Evolutionary conservation across 495 filamentous ascomycete genomes (phyloP), one percentile per base, ranked within the genome.

Genomic region (Hapsidospora chrysogenum): DNA sequence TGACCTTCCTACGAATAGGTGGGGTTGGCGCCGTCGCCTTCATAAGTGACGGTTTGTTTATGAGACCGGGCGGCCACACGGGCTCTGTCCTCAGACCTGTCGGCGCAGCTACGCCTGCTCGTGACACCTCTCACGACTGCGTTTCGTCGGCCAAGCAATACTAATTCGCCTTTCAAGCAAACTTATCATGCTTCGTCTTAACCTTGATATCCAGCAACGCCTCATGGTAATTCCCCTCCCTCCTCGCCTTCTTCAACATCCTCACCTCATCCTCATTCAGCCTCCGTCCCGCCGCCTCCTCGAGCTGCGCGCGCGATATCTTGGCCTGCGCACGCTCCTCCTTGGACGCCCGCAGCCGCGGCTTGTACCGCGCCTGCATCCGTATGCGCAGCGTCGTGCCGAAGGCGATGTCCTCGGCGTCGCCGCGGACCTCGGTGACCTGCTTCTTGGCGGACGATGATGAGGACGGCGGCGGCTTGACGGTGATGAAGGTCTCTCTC

Each of bases 101-200:
- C n/a, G n/a, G n/a, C n/a, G n/a, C n/a, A n/a, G n/a, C n/a, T n/a
- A n/a, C n/a, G n/a, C n/a, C n/a, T n/a, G n/a, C n/a, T n/a, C n/a
- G n/a, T n/a, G n/a, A n/a, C n/a, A n/a, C n/a, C n/a, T n/a, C n/a
- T n/a, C n/a, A n/a, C n/a, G n/a, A n/a, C n/a, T n/a, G n/a, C n/a
- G n/a, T n/a, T n/a, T n/a, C n/a, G n/a, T n/a, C n/a, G n/a, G n/a
- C n/a, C n/a, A n/a, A n/a, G n/a, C n/a, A n/a, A n/a, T n/a, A n/a
- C n/a, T n/a, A n/a, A n/a, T n/a, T 26, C 23, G 11, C 11, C 23
- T 14, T 11, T 27, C 22, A 70, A 30, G 61, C 56, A 41, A 66
- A 97, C 53, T 97, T 97, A 59, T 97, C 89, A 62, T 97, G 89
- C 59, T 93, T 95, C 37, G 74, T 80, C 56, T 89, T 93, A 9